These are phyloP conservation scores for Manihot esculenta DNA, from an alignment of 441 rosid species.

Conservation along the genomic window DNA sequence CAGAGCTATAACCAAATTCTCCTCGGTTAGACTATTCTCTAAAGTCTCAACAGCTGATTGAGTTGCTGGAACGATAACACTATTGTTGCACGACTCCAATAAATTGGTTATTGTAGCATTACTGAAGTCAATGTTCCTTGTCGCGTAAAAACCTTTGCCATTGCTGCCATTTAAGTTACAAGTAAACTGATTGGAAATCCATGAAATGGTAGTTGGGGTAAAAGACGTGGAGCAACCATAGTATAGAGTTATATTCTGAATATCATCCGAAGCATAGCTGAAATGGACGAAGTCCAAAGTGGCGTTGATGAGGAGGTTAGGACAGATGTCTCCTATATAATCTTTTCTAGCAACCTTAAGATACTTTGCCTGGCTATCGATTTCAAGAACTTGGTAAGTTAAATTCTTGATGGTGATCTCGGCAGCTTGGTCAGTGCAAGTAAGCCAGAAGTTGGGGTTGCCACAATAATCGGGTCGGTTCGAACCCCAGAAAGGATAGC, in stretches of 20 bases:
- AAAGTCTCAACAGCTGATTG: neutral
- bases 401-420: neutral
- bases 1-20: conserved; percentile 19
- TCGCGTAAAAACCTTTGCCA: neutral
- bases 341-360: conserved; percentile 14
- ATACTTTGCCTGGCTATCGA: neutral
- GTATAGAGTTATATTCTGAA: conserved; percentile 2
- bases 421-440: neutral
- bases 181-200: neutral
- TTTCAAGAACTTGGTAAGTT: conserved; percentile 5
- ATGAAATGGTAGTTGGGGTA: neutral
- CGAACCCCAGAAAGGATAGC: conserved; percentile 22
- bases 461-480: conserved; percentile 19
- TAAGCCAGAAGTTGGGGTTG: conserved; percentile 9
- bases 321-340: conserved; percentile 6
- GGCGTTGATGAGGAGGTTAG: neutral
- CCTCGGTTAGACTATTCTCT: neutral
- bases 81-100: conserved; percentile 4
- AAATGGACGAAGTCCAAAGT: neutral
- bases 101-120: neutral
- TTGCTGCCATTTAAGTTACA: neutral
- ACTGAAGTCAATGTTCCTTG: neutral
- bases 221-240: conserved; percentile 3
- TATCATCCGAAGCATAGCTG: neutral
- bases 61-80: conserved; percentile 25